Conservation (phyloP, 2,329 filamentous ascomycete genomes). For the Coniochaeta ligniaria region DNA sequence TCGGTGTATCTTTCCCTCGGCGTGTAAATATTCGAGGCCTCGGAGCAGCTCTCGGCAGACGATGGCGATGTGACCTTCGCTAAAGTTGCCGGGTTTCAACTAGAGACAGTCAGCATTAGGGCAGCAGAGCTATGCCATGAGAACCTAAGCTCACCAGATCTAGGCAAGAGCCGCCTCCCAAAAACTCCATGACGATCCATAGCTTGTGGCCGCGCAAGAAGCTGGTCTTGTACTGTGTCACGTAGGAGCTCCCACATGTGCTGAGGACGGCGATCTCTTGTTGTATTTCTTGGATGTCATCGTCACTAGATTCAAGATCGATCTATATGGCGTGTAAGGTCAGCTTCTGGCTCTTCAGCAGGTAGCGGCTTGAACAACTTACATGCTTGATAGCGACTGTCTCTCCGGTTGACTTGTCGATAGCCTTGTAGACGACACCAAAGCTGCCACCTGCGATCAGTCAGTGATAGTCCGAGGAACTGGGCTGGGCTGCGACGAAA, state of each 20-base stretch:
- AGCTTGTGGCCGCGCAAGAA: conserved; percentile 94
- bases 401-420: conserved; percentile 83
- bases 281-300: conserved; percentile 97
- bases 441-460: conserved; percentile 73
- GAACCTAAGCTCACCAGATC: conserved; percentile 60
- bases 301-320: conserved; percentile 96
- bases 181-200: conserved; percentile 99
- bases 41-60: conserved; percentile 86
- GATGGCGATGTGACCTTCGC: conserved; percentile 86
- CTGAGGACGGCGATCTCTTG: conserved; percentile 93
- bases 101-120: conserved; percentile 29
- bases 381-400: conserved; percentile 96
- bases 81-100: conserved; percentile 86
- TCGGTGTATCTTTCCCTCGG: conserved; percentile 90
- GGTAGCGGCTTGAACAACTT: conserved; percentile 27
- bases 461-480: conserved; percentile 3
- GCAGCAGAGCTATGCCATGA: neutral
- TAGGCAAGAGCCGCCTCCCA: conserved; percentile 90
- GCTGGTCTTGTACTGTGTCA: conserved; percentile 94
- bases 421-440: conserved; percentile 93
- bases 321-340: conserved; percentile 52
- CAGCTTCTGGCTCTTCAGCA: neutral
- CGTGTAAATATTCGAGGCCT: conserved; percentile 88
- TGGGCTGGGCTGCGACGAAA: neutral
- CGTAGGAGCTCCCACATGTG: conserved; percentile 87